A percentile compares a stretch with the other conserved stretches of the same genome.
phyloP scores from a whole-genome alignment of 352 stramenopile genomes.

The Globisporangium uncinulatum region DNA sequence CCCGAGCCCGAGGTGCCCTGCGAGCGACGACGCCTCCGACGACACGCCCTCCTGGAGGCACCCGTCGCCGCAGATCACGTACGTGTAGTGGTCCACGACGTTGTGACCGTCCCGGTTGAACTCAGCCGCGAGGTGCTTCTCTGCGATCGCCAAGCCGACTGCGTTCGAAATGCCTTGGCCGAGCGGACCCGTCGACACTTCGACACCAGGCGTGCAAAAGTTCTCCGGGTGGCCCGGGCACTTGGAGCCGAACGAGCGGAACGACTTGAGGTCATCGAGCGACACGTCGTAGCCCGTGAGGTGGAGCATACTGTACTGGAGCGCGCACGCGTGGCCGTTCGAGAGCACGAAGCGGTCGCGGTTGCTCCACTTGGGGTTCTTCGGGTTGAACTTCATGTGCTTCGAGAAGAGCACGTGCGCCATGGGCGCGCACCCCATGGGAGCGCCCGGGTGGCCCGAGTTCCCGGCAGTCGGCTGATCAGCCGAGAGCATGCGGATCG shows the following conservation, averaged over 20 bases:
- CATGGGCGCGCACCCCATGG: constrained; percentile 99
- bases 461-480: constrained; percentile 98
- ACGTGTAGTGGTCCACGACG: constrained; percentile 98
- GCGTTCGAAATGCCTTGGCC: constrained; percentile 98
- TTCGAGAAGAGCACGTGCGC: constrained; percentile 96
- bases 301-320: constrained; percentile 99
- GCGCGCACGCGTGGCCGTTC: constrained; percentile 98
- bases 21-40: constrained; percentile 94
- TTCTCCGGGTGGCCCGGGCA: constrained; percentile 98
- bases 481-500: constrained; percentile 94
- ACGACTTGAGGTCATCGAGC: constrained; percentile 97
- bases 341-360: constrained; percentile 99
- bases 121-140: constrained; percentile 95
- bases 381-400: constrained; percentile 85
- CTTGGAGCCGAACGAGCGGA: constrained; percentile 94
- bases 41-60: constrained; percentile 98
- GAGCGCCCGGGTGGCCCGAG: constrained; percentile 95
- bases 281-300: constrained; percentile 94
- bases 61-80: constrained; percentile 98
- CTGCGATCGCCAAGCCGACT: constrained; percentile 96
- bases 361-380: constrained; percentile 89
- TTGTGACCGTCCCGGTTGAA: constrained; percentile 96
- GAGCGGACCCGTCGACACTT: constrained; percentile 97
- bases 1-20: constrained; percentile 96
- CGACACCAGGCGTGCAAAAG: constrained; percentile 91